Evolutionary conservation across 306 rosid species (phyloP).

Genomic region (Rosa lucieae): DNA sequence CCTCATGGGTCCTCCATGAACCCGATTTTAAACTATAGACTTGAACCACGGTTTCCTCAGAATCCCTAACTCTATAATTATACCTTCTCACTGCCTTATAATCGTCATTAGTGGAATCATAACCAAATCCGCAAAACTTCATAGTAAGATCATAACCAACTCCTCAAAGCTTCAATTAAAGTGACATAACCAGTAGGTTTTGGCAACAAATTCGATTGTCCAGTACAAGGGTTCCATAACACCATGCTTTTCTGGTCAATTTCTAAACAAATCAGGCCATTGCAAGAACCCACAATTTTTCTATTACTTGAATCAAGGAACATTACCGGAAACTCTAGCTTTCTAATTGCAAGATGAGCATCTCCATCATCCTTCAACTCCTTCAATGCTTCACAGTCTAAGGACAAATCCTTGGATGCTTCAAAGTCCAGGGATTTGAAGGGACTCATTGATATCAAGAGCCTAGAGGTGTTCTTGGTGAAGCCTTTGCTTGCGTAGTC

Average conservation of each 20-base stretch:
- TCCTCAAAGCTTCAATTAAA: background rate
- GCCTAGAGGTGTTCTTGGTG: background rate
- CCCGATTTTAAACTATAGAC: background rate
- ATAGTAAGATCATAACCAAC: background rate
- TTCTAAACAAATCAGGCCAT: background rate
- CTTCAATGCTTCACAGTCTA: background rate
- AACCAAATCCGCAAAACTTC: background rate
- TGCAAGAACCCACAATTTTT: background rate
- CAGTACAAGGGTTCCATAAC: background rate
- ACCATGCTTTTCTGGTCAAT: background rate
- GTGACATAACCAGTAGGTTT: background rate
- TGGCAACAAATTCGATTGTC: background rate
- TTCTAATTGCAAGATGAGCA: background rate
- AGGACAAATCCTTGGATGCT: background rate
- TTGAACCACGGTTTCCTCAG: background rate
- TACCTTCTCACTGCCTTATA: background rate
- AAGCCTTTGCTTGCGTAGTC: background rate
- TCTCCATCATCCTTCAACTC: background rate
- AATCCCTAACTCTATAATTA: background rate
- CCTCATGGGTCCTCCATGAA: background rate
- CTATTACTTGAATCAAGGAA: background rate
- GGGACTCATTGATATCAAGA: background rate
- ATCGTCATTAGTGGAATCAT: background rate
- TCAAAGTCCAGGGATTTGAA: background rate
- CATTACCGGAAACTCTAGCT: background rate